Conservation (phyloP, 176 grass and related monocot genomes). For the Oryza longistaminata region DNA sequence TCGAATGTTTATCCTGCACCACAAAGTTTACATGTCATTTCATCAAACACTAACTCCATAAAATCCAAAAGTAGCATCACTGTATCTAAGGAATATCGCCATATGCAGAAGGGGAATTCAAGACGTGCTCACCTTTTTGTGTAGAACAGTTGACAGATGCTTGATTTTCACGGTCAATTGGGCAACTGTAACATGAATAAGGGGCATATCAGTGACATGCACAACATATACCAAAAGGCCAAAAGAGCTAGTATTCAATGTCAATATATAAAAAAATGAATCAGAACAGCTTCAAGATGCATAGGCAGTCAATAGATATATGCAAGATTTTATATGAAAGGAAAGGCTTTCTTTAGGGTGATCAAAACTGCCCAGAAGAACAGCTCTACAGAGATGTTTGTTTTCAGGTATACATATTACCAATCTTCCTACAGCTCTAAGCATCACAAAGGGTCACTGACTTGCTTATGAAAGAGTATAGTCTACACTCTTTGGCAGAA, state of each 20-base stretch:
- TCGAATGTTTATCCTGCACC: constrained; percentile 88
- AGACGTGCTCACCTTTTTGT: constrained; percentile 74
- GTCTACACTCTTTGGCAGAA: too few species aligned
- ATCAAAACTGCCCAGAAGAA: not conserved
- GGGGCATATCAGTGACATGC: constrained; percentile 4
- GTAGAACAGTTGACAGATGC: constrained; percentile 73
- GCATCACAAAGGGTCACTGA: not conserved
- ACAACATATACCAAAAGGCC: not conserved
- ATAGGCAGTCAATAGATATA: not conserved
- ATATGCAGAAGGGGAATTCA: not conserved
- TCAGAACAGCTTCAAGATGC: not conserved
- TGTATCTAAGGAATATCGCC: not conserved
- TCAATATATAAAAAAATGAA: not conserved
- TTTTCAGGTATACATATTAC: not conserved
- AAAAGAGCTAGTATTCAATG: constrained; percentile 5
- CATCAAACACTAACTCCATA: not conserved
- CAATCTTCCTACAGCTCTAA: not conserved
- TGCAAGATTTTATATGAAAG: not conserved
- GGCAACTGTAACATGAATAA: constrained; percentile 66
- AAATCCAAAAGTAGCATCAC: not conserved
- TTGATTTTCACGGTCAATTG: constrained; percentile 96
- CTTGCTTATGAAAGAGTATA: not conserved
- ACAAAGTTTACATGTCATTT: not conserved
- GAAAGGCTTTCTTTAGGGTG: not conserved
- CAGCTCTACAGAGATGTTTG: not conserved